phyloP scores from a whole-genome alignment of 2,329 filamentous ascomycete genomes.

The Epichloe baconii region DNA sequence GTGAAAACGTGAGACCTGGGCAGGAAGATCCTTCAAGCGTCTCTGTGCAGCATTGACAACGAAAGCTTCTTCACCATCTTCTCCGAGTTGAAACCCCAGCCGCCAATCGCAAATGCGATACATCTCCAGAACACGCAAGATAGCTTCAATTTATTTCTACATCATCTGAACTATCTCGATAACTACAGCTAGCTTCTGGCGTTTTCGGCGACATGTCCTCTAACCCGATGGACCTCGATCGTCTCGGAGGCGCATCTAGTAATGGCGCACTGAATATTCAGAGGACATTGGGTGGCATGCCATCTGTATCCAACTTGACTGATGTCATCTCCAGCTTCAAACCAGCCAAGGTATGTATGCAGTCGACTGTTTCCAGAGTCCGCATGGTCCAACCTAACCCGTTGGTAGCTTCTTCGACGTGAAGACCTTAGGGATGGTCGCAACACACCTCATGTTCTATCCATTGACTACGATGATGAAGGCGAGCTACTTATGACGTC shows the following conservation, averaged over 20 bases:
- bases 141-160: neutral
- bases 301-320: constrained; percentile 51
- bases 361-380: neutral
- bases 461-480: constrained; percentile 90
- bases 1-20: no score
- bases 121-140: neutral
- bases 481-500: constrained; percentile 87
- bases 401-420: constrained; percentile 39
- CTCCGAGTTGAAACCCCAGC: neutral
- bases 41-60: neutral
- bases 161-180: neutral
- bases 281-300: constrained; percentile 29
- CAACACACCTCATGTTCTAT: constrained; percentile 57
- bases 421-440: constrained; percentile 40
- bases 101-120: neutral
- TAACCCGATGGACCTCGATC: constrained; percentile 45
- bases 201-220: constrained; percentile 28
- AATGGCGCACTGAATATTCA: constrained; percentile 37
- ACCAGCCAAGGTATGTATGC: constrained; percentile 55
- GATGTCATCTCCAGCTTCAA: constrained; percentile 69
- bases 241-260: constrained; percentile 25
- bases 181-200: neutral
- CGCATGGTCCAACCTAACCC: neutral
- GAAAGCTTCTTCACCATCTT: no score
- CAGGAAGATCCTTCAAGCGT: neutral